Evolutionary conservation across 768 basidiomycete species (phyloP).

Genomic region (Zangia roseola): DNA sequence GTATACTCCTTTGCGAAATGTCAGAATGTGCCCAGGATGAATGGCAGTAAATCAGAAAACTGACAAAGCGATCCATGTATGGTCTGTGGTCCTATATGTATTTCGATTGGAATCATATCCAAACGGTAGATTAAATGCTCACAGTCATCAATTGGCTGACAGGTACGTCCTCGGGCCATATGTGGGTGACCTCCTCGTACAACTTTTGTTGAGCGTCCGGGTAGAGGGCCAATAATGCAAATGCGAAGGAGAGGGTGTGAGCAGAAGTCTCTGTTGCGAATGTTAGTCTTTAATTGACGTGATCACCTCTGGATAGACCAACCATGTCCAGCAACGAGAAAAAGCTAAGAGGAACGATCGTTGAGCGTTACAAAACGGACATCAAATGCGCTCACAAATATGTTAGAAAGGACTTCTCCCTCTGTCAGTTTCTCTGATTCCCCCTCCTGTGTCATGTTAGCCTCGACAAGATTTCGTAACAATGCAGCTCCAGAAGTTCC

Average conservation of each 20-base stretch:
- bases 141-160: slow-evolving; percentile 29
- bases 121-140: slow-evolving; percentile 1
- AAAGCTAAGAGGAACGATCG: slow-evolving; percentile 31
- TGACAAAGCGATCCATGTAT: slow-evolving; percentile 37
- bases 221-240: slow-evolving; percentile 47
- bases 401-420: slow-evolving; percentile 46
- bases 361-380: neutral
- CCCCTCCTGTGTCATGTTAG: slow-evolving; percentile 40
- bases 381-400: slow-evolving; percentile 38
- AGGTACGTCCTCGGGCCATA: slow-evolving; percentile 42
- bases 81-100: slow-evolving; percentile 39
- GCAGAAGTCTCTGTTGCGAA: slow-evolving; percentile 44
- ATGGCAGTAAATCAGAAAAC: neutral
- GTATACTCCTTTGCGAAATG: slow-evolving; percentile 39
- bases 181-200: slow-evolving; percentile 36
- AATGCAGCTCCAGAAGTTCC: slow-evolving; percentile 35
- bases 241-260: slow-evolving; percentile 42
- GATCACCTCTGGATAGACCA: neutral
- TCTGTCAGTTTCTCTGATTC: slow-evolving; percentile 37
- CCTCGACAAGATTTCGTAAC: slow-evolving; percentile 43
- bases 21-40: neutral
- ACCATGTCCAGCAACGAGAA: slow-evolving; percentile 53
- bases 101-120: neutral
- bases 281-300: slow-evolving; percentile 9
- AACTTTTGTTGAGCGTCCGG: slow-evolving; percentile 49